phyloP scores from a whole-genome alignment of 345 rosid genomes.

The Ceriops tagal region DNA sequence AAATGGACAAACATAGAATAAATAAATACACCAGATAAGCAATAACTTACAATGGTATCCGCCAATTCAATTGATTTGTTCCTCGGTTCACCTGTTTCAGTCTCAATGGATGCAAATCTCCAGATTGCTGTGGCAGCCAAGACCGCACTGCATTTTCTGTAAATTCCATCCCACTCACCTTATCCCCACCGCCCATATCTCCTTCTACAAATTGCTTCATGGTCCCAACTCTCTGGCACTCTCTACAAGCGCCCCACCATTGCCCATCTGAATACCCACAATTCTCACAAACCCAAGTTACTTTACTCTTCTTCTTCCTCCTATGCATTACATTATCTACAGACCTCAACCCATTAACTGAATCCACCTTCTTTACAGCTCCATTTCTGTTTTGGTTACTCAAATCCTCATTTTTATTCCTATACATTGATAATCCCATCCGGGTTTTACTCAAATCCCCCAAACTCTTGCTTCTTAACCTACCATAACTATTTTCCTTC shows the following conservation, averaged over 20 bases:
- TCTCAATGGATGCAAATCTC: slow-evolving; percentile 44
- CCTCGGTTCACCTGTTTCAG: slow-evolving; percentile 59
- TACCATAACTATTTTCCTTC: slow-evolving; percentile 8
- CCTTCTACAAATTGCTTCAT: slow-evolving; percentile 47
- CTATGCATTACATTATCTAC: slow-evolving; percentile 31
- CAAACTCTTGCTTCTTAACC: slow-evolving; percentile 2
- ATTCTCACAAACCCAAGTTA: slow-evolving; percentile 59
- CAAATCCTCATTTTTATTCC: slow-evolving; percentile 9
- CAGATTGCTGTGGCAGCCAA: slow-evolving; percentile 60
- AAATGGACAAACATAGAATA: neutral
- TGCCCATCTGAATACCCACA: slow-evolving; percentile 78
- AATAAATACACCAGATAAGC: neutral
- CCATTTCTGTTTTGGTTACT: slow-evolving; percentile 14
- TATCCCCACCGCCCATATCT: slow-evolving; percentile 21
- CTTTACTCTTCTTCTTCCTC: slow-evolving; percentile 45
- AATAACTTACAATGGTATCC: slow-evolving; percentile 62
- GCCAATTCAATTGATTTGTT: slow-evolving; percentile 53
- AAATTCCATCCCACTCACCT: slow-evolving; percentile 35
- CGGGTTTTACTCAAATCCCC: slow-evolving; percentile 6
- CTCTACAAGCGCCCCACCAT: slow-evolving; percentile 90
- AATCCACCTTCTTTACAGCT: slow-evolving; percentile 9
- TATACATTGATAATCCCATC: slow-evolving; percentile 14
- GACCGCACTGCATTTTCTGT: slow-evolving; percentile 43
- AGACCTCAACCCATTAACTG: slow-evolving; percentile 10
- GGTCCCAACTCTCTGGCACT: slow-evolving; percentile 52